Base-by-base conservation (phyloP, 164 flowering plant species). In the Santalum album region DNA sequence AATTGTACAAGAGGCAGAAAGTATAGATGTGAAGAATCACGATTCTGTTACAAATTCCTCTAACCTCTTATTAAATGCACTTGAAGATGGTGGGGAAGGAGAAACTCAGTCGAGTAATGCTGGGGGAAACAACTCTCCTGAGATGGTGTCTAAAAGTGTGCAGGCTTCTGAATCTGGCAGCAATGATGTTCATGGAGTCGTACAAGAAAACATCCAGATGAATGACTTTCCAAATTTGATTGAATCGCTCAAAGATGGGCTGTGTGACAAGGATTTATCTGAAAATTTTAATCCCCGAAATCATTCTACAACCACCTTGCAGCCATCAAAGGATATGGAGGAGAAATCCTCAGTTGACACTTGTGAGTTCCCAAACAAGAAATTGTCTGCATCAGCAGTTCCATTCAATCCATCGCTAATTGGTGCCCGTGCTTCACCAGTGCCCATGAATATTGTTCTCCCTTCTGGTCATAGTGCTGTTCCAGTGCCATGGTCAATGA, bases 381-480 rank as follows among this genome's bases (percentile, higher is more conserved):
- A 87, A 67, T 72, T 92, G 60, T 92, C 99, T 56, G 99, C 99
- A 45, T 87, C 85, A 46, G 99, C 99, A 25, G 78, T 83, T 65
- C 99, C 99, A 45, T 89, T 84, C 66, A 89, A 74, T 59, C 99
- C 99, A 36, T 80, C 89, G 51, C 70, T 80, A 47, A 32, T 68
- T 21, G 54, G 60, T 60, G 55, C 67, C 36, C 86, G 84, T 62
- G 71, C 80, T 53, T 64, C 81, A 18, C 81, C 90, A 10, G 47
- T 82, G 58, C 49, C 88, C 51, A 69, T 85, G 74, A 87, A 71
- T 57, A 75, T 87, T 17, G 65, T 77, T 54, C 65, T 74, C 43
- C 91, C 88, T 51, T 56, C 82, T 57, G 78, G 78, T 64, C 76
- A 86, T 43, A 77, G 77, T 52, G 61, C 72, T 38, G 61, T 80